Conservation (phyloP, 2,329 filamentous ascomycete species). For the Apiospora kogelbergensis region DNA sequence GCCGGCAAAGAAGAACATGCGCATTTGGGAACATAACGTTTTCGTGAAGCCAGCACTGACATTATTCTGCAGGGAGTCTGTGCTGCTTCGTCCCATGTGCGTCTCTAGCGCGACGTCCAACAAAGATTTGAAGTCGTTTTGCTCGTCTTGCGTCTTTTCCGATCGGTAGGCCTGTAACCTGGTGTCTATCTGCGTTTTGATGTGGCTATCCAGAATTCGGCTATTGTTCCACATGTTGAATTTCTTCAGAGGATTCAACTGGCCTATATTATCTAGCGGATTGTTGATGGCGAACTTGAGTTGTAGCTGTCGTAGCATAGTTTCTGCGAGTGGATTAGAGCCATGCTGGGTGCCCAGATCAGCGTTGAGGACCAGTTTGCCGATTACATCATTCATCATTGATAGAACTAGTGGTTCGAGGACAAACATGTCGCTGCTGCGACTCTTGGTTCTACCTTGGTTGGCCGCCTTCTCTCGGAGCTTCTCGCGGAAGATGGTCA, state of each 20-base stretch:
- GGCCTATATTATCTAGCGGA: constrained; percentile 25
- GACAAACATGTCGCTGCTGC: constrained; percentile 13
- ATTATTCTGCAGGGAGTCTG: constrained; percentile 15
- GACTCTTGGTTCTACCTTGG: constrained; percentile 18
- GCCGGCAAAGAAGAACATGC: constrained; percentile 38
- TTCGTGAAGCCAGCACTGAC: constrained; percentile 28
- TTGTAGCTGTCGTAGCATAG: constrained; percentile 28
- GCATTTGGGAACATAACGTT: constrained; percentile 32
- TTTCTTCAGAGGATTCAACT: constrained; percentile 28
- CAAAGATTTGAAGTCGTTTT: constrained; percentile 26
- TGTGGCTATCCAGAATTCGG: constrained; percentile 28
- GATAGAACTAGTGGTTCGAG: constrained; percentile 27
- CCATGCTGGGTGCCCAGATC: constrained; percentile 31
- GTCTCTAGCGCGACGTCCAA: constrained; percentile 33
- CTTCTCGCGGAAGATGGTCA: constrained; percentile 27
- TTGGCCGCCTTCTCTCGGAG: constrained; percentile 22
- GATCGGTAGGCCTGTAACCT: constrained; percentile 23
- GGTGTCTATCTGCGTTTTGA: constrained; percentile 27
- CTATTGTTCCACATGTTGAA: constrained; percentile 33
- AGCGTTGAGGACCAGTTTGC: constrained; percentile 30
- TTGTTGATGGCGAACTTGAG: constrained; percentile 28
- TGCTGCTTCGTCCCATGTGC: constrained; percentile 28
- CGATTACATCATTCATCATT: constrained; percentile 35
- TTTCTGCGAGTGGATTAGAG: constrained; percentile 30
- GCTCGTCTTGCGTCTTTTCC: constrained; percentile 21